Evolutionary conservation across 108 stramenopile genomes (phyloP).

Genomic region (Schizochytrium sp.): DNA sequence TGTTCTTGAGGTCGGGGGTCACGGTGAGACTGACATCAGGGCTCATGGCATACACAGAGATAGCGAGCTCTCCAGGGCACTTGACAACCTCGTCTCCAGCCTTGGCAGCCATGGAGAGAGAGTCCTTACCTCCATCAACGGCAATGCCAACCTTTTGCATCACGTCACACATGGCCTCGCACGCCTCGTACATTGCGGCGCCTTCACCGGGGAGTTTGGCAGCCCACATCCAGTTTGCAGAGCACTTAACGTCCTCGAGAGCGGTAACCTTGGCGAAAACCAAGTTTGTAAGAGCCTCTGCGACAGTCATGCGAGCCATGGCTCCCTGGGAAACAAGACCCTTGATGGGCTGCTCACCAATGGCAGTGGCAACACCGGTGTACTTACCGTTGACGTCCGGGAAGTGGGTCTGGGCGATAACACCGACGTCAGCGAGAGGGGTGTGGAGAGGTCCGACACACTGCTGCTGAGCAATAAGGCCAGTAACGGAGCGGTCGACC

Average conservation of each 20-base stretch:
- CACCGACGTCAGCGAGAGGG: constrained; percentile 93
- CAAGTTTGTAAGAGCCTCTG: constrained; percentile 98
- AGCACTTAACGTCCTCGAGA: constrained; percentile 92
- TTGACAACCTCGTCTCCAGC: constrained; percentile 92
- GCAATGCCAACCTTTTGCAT: constrained; percentile 88
- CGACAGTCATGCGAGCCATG: constrained; percentile 96
- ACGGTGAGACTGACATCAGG: constrained; percentile 92
- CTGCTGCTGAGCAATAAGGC: constrained; percentile 97
- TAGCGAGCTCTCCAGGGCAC: constrained; percentile 94
- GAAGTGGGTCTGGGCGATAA: constrained; percentile 94
- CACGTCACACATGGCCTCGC: constrained; percentile 89
- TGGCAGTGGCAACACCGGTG: constrained; percentile 94
- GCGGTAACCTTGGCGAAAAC: constrained; percentile 93
- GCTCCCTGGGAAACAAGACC: constrained; percentile 90
- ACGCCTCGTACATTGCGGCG: constrained; percentile 97
- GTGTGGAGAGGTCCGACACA: constrained; percentile 98
- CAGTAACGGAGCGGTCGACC: constrained; percentile 98
- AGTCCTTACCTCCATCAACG: constrained; percentile 99
- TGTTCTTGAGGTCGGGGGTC: constrained; percentile 93
- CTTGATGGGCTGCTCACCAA: constrained; percentile 98
- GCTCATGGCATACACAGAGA: constrained; percentile 95
- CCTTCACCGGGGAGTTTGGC: constrained; percentile 98
- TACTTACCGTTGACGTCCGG: constrained; percentile 69
- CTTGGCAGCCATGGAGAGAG: constrained; percentile 97
- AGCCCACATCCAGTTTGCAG: constrained; percentile 99